phyloP scores from a whole-genome alignment of 352 stramenopile species.

The Pythium scleroteichum region DNA sequence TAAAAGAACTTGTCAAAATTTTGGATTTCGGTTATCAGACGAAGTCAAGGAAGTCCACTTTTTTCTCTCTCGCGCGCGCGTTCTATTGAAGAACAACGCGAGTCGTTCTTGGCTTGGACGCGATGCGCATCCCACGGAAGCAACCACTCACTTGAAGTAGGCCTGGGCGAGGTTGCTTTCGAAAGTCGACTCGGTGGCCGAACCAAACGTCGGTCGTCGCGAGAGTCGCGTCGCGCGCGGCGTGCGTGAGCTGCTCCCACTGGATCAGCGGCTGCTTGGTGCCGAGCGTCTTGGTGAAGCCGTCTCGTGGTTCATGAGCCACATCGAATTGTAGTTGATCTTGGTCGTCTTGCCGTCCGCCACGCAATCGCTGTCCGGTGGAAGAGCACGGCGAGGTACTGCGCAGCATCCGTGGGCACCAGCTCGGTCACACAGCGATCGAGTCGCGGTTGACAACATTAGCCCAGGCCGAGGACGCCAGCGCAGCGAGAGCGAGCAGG shows the following conservation, averaged over 20 bases:
- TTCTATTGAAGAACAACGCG: too few relatives aligned
- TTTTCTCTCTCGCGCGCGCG: too few relatives aligned
- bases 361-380: not conserved
- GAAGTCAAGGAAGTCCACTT: too few relatives aligned
- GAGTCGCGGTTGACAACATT: not conserved
- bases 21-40: too few relatives aligned
- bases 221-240: not conserved
- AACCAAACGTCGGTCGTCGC: not conserved
- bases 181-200: not conserved
- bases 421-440: not conserved
- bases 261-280: not conserved
- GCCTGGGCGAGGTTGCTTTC: slow-evolving; percentile 1
- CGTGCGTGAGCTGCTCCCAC: slow-evolving; percentile 3
- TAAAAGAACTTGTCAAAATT: too few relatives aligned
- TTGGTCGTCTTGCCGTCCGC: not conserved
- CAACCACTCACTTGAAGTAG: slow-evolving; percentile 2
- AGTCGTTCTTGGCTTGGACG: too few relatives aligned
- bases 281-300: not conserved
- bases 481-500: not conserved
- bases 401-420: not conserved
- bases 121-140: too few relatives aligned
- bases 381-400: not conserved
- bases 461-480: not conserved
- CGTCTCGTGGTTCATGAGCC: not conserved
- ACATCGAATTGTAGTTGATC: slow-evolving; percentile 2